phyloP scores from a whole-genome alignment of 2,329 filamentous ascomycete species.

The Exophiala bonariae region DNA sequence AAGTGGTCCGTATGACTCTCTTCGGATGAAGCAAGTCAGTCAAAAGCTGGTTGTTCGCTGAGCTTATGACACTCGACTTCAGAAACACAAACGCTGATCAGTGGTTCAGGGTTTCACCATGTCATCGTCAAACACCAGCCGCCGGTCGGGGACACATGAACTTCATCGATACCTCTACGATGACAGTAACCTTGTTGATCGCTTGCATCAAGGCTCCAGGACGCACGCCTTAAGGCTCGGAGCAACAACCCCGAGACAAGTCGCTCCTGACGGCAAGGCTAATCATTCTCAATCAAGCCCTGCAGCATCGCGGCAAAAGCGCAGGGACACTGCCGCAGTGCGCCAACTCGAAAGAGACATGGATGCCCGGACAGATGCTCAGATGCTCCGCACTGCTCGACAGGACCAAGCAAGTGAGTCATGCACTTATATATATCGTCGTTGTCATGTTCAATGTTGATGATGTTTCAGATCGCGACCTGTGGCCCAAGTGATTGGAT shows the following conservation, averaged over 20 bases:
- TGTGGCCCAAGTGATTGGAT: too few relatives aligned
- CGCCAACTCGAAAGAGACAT: constrained; percentile 7
- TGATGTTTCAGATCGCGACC: not conserved
- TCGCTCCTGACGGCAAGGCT: not conserved
- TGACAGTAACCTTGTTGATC: not conserved
- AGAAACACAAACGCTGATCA: too few relatives aligned
- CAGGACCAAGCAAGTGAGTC: constrained; percentile 6
- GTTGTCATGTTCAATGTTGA: too few relatives aligned
- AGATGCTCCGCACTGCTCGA: constrained; percentile 6
- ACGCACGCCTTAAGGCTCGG: not conserved
- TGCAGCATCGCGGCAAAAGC: too few relatives aligned
- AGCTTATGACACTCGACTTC: too few relatives aligned
- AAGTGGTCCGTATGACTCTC: too few relatives aligned
- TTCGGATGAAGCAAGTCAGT: too few relatives aligned
- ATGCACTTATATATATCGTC: too few relatives aligned
- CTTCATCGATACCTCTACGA: constrained; percentile 1
- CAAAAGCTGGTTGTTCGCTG: too few relatives aligned
- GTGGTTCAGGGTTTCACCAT: too few relatives aligned
- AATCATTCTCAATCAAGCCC: too few relatives aligned
- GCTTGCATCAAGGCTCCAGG: not conserved
- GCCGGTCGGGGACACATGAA: not conserved
- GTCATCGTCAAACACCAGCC: not conserved
- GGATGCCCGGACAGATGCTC: constrained; percentile 3
- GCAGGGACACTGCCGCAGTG: not conserved
- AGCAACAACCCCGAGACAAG: not conserved